Evolutionary conservation across 768 basidiomycete genomes (phyloP), one percentile per base, ranked within the genome.

Genomic region (Candolleomyces efflorescens): DNA sequence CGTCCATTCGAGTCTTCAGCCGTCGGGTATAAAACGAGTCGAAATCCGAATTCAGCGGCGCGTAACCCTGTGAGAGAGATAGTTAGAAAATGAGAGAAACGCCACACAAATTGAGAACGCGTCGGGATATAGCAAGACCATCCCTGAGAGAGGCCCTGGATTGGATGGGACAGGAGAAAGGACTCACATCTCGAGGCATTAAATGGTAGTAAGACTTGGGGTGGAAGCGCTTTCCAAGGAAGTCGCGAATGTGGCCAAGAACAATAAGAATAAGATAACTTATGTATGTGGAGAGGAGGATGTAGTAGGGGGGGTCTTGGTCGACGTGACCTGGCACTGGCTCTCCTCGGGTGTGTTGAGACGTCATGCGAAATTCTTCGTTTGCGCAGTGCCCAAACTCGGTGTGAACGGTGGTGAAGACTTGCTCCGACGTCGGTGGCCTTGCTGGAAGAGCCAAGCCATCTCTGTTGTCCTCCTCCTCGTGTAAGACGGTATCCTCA

Each of bases 11-110:
- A 11, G 82, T 79, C 71, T 98, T 98, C 62, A 98, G 83, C 3
- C 95, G 89, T 52, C 96, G 92, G 59, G 95, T 96, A 79, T 98
- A 98, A 77, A 98, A 99, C 5, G 97, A 98, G 72, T 98, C 96
- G 64, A 98, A 98, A 71, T 98, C 97, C 9, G 94, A 97, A 74
- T 94, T 96, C 59, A 98, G 81, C 5, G 97, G 91, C 1, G 95
- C 96, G 67, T 97, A 95, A 56, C 96, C 97, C 94, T 98, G 70
- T 18, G 18, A 52, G 55, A 53, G 36, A 24, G 53, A 44, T 64
- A 20, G 20, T 55, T 23, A 51, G 49, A 20, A 55, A 41, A 56
- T 24, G 53, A 55, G 58, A 44, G 27, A 55, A 50, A 6, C 45
- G 57, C 53, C 53, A 58, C 32, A 32, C 5, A 32, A 54, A 26